Evolutionary conservation across 306 rosid species (phyloP).

Genomic region (Parietaria judaica): DNA sequence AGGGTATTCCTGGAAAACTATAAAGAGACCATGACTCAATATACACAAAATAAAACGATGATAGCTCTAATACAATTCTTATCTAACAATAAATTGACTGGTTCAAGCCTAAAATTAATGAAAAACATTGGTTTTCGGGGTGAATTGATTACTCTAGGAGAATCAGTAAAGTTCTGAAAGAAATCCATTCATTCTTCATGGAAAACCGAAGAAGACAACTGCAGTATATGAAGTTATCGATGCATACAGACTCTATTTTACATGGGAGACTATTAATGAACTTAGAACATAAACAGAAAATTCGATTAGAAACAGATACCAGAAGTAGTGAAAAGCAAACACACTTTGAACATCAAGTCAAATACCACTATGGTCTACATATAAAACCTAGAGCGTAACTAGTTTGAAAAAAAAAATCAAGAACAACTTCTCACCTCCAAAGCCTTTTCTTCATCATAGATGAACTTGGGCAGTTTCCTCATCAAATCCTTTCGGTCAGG

Average conservation of each 20-base stretch:
- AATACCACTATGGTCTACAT: neutral
- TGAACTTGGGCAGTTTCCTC: conserved; percentile 93
- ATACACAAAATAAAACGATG: no score
- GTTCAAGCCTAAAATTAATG: no score
- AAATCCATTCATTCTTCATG: no score
- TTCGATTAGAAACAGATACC: neutral
- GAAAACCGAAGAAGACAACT: no score
- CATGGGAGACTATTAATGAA: neutral
- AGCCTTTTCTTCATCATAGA: conserved; percentile 92
- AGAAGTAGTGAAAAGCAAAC: neutral
- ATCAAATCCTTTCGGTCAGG: conserved; percentile 79
- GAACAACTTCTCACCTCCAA: conserved; percentile 58
- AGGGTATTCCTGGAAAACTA: no score
- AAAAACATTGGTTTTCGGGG: no score
- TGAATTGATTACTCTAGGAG: no score
- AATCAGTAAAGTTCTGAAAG: no score
- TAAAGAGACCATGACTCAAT: no score
- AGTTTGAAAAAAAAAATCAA: conserved; percentile 10
- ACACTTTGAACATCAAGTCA: neutral
- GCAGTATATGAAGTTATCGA: no score
- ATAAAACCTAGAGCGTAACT: conserved; percentile 12
- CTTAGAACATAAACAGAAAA: neutral
- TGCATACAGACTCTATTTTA: neutral
- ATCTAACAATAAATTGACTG: no score
- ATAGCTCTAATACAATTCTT: no score